Evolutionary conservation across 2,329 filamentous ascomycete genomes (phyloP).

Genomic region (Trichothecium roseum): DNA sequence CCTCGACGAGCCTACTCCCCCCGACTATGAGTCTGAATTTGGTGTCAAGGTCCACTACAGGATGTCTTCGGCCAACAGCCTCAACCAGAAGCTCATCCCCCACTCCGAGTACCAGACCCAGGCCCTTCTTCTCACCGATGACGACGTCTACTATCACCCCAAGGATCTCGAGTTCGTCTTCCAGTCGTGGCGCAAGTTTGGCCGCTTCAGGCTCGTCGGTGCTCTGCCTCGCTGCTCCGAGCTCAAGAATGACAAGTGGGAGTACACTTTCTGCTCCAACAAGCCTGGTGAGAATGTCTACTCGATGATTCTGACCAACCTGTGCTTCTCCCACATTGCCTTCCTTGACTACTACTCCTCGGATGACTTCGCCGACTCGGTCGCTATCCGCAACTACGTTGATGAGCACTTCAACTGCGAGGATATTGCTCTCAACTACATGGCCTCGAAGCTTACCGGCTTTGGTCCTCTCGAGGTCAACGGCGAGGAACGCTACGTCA

Average conservation of each 20-base stretch:
- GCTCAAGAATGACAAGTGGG: constrained; percentile 12
- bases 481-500: constrained; percentile 20
- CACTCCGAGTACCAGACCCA: constrained; percentile 24
- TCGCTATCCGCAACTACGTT: constrained; percentile 22
- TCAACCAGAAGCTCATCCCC: constrained; percentile 26
- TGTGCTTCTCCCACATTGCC: constrained; percentile 25
- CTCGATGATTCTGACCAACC: constrained; percentile 25
- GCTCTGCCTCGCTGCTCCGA: constrained; percentile 24
- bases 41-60: constrained; percentile 23
- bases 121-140: constrained; percentile 27
- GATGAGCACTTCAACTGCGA: constrained; percentile 29
- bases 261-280: constrained; percentile 21
- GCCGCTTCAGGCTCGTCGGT: constrained; percentile 21
- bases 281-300: constrained; percentile 16
- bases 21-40: constrained; percentile 15
- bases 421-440: constrained; percentile 27
- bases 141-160: constrained; percentile 27
- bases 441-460: constrained; percentile 21
- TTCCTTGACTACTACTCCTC: constrained; percentile 27
- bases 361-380: constrained; percentile 18
- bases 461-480: constrained; percentile 22
- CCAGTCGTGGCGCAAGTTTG: constrained; percentile 27
- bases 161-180: constrained; percentile 28
- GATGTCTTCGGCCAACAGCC: constrained; percentile 19
- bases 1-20: constrained; percentile 17